A percentile compares a stretch with the other conserved stretches of the same genome.
Conservation (phyloP, 352 stramenopile genomes). For the Globisporangium irregulare region DNA sequence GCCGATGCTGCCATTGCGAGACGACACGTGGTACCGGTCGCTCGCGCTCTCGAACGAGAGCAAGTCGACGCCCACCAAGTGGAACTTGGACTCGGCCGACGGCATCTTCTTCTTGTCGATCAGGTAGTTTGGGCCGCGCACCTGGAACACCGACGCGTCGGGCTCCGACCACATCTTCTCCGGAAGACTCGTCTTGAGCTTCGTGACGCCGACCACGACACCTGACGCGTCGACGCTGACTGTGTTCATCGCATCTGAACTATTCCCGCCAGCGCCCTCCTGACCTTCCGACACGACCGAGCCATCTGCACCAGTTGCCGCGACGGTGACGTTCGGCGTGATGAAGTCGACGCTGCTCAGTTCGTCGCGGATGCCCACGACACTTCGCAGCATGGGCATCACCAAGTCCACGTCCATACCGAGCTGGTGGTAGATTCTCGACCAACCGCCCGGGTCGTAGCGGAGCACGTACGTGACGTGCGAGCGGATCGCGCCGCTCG, state of each 20-base stretch:
- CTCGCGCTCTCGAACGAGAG: slow-evolving; percentile 68
- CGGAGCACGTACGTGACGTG: slow-evolving; percentile 81
- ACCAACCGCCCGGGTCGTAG: slow-evolving; percentile 80
- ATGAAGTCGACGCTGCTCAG: slow-evolving; percentile 84
- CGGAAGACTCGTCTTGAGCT: slow-evolving; percentile 64
- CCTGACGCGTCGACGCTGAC: slow-evolving; percentile 56
- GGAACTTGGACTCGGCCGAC: slow-evolving; percentile 68
- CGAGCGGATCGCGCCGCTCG: slow-evolving; percentile 72
- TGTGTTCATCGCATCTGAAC: slow-evolving; percentile 22
- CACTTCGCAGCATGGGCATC: slow-evolving; percentile 81
- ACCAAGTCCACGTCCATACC: slow-evolving; percentile 86
- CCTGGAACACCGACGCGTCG: slow-evolving; percentile 73
- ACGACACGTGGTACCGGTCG: slow-evolving; percentile 79
- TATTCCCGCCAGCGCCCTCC: slow-evolving; percentile 10
- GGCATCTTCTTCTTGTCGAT: slow-evolving; percentile 87
- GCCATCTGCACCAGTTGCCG: slow-evolving; percentile 3
- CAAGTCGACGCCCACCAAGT: slow-evolving; percentile 78
- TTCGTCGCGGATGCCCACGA: slow-evolving; percentile 84
- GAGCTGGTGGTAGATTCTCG: slow-evolving; percentile 83
- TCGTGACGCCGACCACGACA: slow-evolving; percentile 61
- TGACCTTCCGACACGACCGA: slow-evolving; percentile 1
- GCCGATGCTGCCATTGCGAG: slow-evolving; percentile 67
- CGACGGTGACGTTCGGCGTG: slow-evolving; percentile 79
- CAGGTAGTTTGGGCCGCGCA: slow-evolving; percentile 89
- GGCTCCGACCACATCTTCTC: slow-evolving; percentile 86